A percentile compares a stretch with the other conserved stretches of the same genome.
phyloP scores from a whole-genome alignment of 208 protist species.

The Phytomonas sp. region DNA sequence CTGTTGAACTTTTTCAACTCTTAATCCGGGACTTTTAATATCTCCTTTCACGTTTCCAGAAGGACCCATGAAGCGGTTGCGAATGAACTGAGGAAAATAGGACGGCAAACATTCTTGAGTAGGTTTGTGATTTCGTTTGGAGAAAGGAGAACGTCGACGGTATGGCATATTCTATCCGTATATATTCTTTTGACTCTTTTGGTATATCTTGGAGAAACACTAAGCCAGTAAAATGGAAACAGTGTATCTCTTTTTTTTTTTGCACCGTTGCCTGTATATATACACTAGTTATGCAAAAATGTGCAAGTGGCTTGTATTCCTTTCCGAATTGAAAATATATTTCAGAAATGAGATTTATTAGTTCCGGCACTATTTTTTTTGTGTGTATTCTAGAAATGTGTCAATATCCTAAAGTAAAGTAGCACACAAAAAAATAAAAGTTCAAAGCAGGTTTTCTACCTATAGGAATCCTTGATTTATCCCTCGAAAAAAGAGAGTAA shows the following conservation, averaged over 20 bases:
- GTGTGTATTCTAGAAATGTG: neutral
- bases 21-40: neutral
- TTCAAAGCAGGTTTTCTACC: neutral
- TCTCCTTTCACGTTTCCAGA: neutral
- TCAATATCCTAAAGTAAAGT: neutral
- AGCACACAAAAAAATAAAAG: neutral
- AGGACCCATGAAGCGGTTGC: neutral
- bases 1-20: constrained; percentile 1
- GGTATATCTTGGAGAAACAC: neutral
- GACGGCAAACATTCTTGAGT: neutral
- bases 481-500: neutral
- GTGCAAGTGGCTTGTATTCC: neutral
- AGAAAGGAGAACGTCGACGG: neutral
- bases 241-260: constrained; percentile 6
- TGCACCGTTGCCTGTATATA: neutral
- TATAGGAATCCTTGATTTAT: constrained; percentile 1
- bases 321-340: neutral
- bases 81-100: neutral
- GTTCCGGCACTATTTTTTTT: neutral
- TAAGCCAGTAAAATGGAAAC: neutral
- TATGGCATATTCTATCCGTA: neutral
- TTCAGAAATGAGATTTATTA: neutral
- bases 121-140: neutral
- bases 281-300: neutral
- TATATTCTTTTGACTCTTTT: neutral